Base-by-base conservation (phyloP, 371 early-diverging fungal genomes). In the Phascolomyces articulosus region DNA sequence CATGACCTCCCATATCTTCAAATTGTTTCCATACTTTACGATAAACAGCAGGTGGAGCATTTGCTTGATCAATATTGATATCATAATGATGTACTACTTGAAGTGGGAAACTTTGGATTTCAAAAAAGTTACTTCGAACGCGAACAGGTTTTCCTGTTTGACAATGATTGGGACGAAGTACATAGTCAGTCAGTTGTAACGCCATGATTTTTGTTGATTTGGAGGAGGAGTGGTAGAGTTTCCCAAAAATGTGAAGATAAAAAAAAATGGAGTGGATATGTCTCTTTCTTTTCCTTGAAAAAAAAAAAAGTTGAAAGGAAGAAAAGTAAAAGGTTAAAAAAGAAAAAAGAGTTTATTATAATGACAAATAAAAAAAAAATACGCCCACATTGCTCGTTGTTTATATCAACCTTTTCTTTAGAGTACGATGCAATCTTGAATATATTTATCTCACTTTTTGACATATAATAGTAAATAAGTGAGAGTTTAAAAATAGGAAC, bases 1-100 rank as follows among this genome's bases (percentile, higher is more conserved):
- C 63, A 26, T 67, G 54, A 10, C 74, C 68, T 51, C 51, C 57
- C 62, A 49, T 38, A 51, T 64, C 67, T 48, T 80, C 76, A 64
- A 87, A 79, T 0, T 73, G 54, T 51, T 70, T 64, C 78, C 76
- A 87, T 20, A 85, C 70, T 20, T 72, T 74, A 4, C 84, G 71
- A 64, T 80, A 75, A 11, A 83, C 64, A 10, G 70, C 60, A 0
- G 81, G 82, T n/a, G 80, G 81, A 4, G 77, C 78, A 47, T 74
- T 75, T 0, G 56, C 49, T 26, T 61, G 63, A 11, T 51, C 62
- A 16, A 65, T 65, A 18, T 58, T 54, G 29, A 65, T 54, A 51
- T 67, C 63, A 48, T 67, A 67, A 40, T 70, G 70, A 18, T 62
- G 56, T 8, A 70, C 47, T 13, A 61, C 62, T 23, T 65, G 58